Conservation (phyloP, 306 rosid species). For the Albizia julibrissin region DNA sequence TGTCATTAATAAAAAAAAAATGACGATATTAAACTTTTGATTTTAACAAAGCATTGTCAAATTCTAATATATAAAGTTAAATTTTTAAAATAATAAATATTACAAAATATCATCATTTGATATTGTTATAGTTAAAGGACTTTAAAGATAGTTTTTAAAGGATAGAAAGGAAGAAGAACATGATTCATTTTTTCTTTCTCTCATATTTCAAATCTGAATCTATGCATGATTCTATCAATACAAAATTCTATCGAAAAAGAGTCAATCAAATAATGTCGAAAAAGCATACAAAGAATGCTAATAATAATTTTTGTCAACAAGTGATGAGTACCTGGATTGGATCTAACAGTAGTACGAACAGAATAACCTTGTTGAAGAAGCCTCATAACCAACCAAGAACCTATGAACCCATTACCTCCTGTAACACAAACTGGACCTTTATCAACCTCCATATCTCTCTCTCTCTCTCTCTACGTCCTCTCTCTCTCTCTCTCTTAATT, state of each 20-base stretch:
- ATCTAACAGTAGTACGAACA: slow-evolving; percentile 55
- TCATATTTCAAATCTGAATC: not conserved
- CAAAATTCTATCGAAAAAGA: no score
- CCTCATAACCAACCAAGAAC: slow-evolving; percentile 62
- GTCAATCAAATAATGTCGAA: not conserved
- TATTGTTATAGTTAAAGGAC: no score
- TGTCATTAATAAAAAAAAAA: no score
- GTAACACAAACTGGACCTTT: slow-evolving; percentile 63
- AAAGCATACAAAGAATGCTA: not conserved
- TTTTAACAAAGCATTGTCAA: no score
- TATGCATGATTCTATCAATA: not conserved
- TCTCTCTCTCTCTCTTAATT: not conserved
- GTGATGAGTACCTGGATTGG: slow-evolving; percentile 40
- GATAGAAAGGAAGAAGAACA: not conserved
- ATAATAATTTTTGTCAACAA: not conserved
- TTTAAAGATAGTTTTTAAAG: no score
- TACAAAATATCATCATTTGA: no score
- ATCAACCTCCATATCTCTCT: slow-evolving; percentile 31
- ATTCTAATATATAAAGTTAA: no score
- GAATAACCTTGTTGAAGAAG: slow-evolving; percentile 61
- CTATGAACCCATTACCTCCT: slow-evolving; percentile 63
- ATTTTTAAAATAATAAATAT: no score
- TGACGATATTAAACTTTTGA: no score
- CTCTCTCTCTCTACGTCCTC: not conserved
- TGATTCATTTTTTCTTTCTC: not conserved